Evolutionary conservation across 441 rosid genomes (phyloP), one percentile per base, ranked within the genome.

Genomic region (Cnidoscolus chayamansa): DNA sequence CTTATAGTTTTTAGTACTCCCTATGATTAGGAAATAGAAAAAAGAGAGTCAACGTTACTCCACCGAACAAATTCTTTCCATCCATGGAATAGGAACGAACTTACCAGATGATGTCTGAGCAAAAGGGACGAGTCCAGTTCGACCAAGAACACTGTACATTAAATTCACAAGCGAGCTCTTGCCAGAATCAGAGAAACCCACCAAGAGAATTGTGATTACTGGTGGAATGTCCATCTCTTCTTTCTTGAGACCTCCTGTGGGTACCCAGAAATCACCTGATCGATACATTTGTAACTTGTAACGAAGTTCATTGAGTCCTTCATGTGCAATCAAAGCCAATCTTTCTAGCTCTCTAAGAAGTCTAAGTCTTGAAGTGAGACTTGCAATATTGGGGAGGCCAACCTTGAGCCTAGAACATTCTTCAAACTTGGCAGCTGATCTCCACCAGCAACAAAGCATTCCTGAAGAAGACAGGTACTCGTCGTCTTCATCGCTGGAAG

Each of bases 181-280:
- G 59, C 89, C 89, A 10, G 90, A 81, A 25, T 86, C 85, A 43
- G 82, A 74, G 78, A 86, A 83, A 12, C 90, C 92, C 75, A 80
- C 82, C 74, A 88, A 67, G 51, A 88, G 90, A 58, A 86, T 78
- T 2, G 92, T 85, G 77, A 68, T 77, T 40, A 69, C 75, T 0
- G 85, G 75, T 1, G 89, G 90, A 70, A 88, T 85, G 45, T 83
- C 86, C 85, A 84, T 77, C 7, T 78, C 83, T 76, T 81, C 88
- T 77, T 80, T 85, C 37, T 49, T 72, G n/a, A 86, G 50, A 2
- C 92, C 89, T 35, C 88, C 93, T 0, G 86, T 79, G 19, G 93
- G 89, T 7, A 85, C 78, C 93, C 90, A 86, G 62, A 80, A 85
- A 74, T 86, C 93, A 16, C 90, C 93, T 1, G 87, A 71, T 51